Evolutionary conservation across 139 green algal species (phyloP), one percentile per base, ranked within the genome.

Genomic region (Pleodorina starrii): DNA sequence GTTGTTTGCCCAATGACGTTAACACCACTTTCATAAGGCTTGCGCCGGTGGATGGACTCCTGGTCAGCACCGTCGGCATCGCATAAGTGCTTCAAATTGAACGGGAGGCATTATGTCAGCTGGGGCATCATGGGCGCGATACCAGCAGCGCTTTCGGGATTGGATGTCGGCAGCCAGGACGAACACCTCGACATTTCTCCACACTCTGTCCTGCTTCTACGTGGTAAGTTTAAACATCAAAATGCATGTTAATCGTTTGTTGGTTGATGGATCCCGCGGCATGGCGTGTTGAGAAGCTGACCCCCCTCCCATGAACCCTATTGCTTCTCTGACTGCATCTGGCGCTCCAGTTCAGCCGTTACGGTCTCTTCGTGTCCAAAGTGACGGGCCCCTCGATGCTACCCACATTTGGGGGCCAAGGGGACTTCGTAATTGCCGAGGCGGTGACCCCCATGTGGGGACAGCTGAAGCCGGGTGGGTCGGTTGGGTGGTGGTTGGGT

Each of bases 351-450:
- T 74, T 93, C 38, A 66, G 46, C 48, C 75, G 85, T 29, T 93
- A 93, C 48, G 85, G 90, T 9, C 27, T 72, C 42, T 93, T 91
- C 74, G 46, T 93, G 36, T 91, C 90, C 1, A 86, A 85, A 63
- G 90, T 93, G 29, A 87, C 91, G 25, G 92, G 92, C 0, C 92
- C 92, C 21, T 92, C 84, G 84, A 95, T 95, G 92, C 91, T 92
- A 72, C 92, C 92, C 44, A 93, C 92, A 21, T 95, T 95, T 46
- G 86, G 48, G 35, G 92, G 90, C 38, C 82, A 86, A 32, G 87
- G 90, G 7, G 90, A 95, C 40, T 74, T 92, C 38, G 92, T 95
- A 21, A 50, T 95, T 10, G 92, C 88, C 3, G 90, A 95, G 35
- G 82, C 90, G 1, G 27, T 95, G 35, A 90, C 92, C 0, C 89